Base-by-base conservation (phyloP, 495 filamentous ascomycete species). In the Aspergillus leporis region DNA sequence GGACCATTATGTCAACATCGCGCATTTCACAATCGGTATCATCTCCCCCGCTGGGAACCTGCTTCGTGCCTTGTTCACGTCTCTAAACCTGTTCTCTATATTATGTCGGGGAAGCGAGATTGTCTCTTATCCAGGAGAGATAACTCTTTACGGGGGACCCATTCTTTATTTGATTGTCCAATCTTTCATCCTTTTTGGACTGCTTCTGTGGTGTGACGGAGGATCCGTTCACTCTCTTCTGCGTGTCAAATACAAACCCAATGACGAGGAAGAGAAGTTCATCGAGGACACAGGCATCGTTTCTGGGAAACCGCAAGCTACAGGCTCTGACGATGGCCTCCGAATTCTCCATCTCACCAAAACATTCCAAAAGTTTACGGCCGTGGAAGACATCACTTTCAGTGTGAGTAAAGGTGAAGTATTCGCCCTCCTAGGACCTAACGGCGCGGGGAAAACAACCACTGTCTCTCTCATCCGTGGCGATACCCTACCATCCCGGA, bases 381-480 rank as follows among this genome's bases (percentile, higher is more conserved):
- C 92, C 5, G 89, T 96, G 14, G 84, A 93, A 51, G 86, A 96
- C 64, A 79, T 95, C 48, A 88, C 87, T 12, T 96, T 96, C 64
- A 89, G 87, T 46, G 84, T 96, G 28, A 80, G 83, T 34, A 84
- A 83, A 49, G 86, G 87, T 55, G 88, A 94, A 67, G 87, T 93
- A 14, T 95, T 95, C 70, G 90, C 91, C 2, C 81, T 95, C 1
- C 82, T 96, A 5, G 92, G 92, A 6, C 90, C 91, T 21, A 96
- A 96, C 68, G 92, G 91, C 23, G 92, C 92, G 0, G 92, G 92
- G 49, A 96, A 96, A 66, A 88, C 85, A 5, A 94, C 90, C 5
- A 93, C 87, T 7, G 93, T 96, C 71, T 87, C 83, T 18, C 76
- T 95, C 38, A 89, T 96, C 70, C 83, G 92, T 56, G 92, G 91